Conservation (phyloP, 2,329 filamentous ascomycete species). For the Aspergillus novoparasiticus region DNA sequence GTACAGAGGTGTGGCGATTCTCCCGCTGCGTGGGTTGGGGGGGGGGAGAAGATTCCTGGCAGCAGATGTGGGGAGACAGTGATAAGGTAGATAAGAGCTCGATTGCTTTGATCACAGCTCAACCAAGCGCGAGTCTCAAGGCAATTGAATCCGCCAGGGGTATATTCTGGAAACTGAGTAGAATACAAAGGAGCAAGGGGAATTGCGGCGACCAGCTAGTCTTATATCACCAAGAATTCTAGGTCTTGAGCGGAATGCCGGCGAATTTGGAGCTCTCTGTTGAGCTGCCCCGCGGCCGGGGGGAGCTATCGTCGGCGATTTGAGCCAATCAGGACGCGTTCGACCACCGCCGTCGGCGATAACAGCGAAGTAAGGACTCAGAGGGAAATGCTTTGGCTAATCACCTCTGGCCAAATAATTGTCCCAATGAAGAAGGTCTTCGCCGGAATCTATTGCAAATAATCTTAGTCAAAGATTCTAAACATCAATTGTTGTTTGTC, state of each 20-base stretch:
- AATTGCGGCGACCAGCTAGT: not conserved
- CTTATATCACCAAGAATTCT: slow-evolving; percentile 10
- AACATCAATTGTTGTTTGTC: not conserved
- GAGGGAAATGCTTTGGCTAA: not conserved
- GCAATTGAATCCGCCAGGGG: not conserved
- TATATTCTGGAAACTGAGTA: not conserved
- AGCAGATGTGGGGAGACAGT: not conserved
- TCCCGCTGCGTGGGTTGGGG: not conserved
- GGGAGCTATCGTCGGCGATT: slow-evolving; percentile 28
- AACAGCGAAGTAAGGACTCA: not conserved
- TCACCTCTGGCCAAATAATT: not conserved
- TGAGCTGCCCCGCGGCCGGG: slow-evolving; percentile 26
- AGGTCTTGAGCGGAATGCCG: slow-evolving; percentile 14
- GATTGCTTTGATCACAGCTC: not conserved
- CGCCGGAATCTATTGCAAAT: slow-evolving; percentile 3
- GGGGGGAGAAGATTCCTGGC: not conserved
- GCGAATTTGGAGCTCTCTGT: slow-evolving; percentile 21
- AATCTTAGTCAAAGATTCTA: not conserved
- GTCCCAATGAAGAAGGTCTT: slow-evolving; percentile 10
- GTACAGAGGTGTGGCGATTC: not conserved
- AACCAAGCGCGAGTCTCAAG: not conserved
- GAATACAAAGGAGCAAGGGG: not conserved
- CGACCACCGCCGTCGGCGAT: slow-evolving; percentile 3
- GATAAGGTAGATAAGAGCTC: slow-evolving; percentile 8
- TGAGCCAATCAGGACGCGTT: slow-evolving; percentile 24